These are phyloP conservation scores for Fusarium zealandicum DNA, from an alignment of 2,329 filamentous ascomycete species.

Conservation along the genomic window DNA sequence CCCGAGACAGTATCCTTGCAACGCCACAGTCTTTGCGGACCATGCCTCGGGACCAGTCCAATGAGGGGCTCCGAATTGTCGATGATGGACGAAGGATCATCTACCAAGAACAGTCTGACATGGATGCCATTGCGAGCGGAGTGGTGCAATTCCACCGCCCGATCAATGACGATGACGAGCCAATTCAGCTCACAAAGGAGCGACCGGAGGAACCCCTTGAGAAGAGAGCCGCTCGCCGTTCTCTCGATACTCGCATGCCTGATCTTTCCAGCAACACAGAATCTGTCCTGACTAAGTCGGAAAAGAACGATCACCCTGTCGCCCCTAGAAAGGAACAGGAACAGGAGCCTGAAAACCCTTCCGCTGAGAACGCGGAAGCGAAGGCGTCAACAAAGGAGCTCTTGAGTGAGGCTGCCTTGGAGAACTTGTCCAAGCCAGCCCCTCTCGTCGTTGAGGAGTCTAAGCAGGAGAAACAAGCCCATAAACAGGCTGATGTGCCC, in stretches of 20 bases:
- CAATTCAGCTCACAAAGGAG: conserved; percentile 34
- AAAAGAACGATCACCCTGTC: not conserved
- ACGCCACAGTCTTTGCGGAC: conserved; percentile 36
- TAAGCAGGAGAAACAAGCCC: not conserved
- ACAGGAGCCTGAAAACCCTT: conserved; percentile 1
- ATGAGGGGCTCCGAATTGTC: conserved; percentile 39
- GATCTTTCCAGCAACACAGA: conserved; percentile 26
- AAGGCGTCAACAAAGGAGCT: not conserved
- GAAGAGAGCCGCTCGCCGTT: conserved; percentile 15
- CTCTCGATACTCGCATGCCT: conserved; percentile 32
- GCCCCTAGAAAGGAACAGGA: conserved; percentile 3
- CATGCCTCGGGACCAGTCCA: conserved; percentile 36
- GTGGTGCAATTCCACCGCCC: conserved; percentile 36
- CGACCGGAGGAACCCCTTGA: conserved; percentile 13
- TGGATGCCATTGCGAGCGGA: conserved; percentile 35
- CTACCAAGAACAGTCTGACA: conserved; percentile 38
- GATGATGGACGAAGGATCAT: conserved; percentile 41
- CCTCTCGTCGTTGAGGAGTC: not conserved
- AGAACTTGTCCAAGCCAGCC: not conserved
- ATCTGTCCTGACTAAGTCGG: not conserved
- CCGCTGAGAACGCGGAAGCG: conserved; percentile 5
- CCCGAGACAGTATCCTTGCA: conserved; percentile 39
- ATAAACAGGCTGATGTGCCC: not conserved
- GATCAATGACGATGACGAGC: conserved; percentile 34
- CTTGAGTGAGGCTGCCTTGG: not conserved